phyloP scores from a whole-genome alignment of 1,139 yeast genomes.

The Kurtzmaniella quercitrusa region DNA sequence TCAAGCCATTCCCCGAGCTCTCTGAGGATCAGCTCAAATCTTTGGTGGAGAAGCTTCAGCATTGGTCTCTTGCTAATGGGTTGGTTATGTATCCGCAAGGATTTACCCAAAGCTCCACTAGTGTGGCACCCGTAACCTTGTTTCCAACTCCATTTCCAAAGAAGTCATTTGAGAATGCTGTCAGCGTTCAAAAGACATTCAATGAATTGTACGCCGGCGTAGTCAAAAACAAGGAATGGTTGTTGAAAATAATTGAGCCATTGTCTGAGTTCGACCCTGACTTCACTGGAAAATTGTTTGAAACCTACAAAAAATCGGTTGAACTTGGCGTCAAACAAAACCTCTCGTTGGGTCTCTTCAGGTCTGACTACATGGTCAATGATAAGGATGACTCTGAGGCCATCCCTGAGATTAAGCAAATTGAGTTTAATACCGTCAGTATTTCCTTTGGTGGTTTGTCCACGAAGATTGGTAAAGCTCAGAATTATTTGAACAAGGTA shows the following conservation, averaged over 20 bases:
- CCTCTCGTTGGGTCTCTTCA: conserved; percentile 75
- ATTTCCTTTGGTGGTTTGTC: conserved; percentile 94
- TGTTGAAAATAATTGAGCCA: conserved; percentile 50
- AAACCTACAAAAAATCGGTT: conserved; percentile 48
- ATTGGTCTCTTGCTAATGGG: conserved; percentile 80
- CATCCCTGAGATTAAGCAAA: conserved; percentile 64
- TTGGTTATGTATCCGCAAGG: conserved; percentile 70
- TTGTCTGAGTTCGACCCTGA: conserved; percentile 61
- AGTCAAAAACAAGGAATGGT: conserved; percentile 56
- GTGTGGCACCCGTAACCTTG: conserved; percentile 80
- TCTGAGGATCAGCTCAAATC: conserved; percentile 21
- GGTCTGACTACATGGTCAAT: conserved; percentile 88
- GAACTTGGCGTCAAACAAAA: conserved; percentile 57
- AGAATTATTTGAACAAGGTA: conserved; percentile 54
- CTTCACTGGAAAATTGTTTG: conserved; percentile 78
- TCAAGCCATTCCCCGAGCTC: conserved; percentile 31
- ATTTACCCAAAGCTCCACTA: conserved; percentile 44
- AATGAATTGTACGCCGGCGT: conserved; percentile 72
- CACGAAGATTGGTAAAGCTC: conserved; percentile 72
- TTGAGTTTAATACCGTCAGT: conserved; percentile 93
- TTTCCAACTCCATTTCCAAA: conserved; percentile 88
- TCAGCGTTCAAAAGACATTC: conserved; percentile 62
- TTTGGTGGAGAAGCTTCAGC: conserved; percentile 47
- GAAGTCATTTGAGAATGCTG: conserved; percentile 60
- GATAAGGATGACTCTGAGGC: conserved; percentile 27